Evolutionary conservation across 2,329 filamentous ascomycete species (phyloP), one percentile per base, ranked within the genome.

Genomic region (Claviceps paspali): DNA sequence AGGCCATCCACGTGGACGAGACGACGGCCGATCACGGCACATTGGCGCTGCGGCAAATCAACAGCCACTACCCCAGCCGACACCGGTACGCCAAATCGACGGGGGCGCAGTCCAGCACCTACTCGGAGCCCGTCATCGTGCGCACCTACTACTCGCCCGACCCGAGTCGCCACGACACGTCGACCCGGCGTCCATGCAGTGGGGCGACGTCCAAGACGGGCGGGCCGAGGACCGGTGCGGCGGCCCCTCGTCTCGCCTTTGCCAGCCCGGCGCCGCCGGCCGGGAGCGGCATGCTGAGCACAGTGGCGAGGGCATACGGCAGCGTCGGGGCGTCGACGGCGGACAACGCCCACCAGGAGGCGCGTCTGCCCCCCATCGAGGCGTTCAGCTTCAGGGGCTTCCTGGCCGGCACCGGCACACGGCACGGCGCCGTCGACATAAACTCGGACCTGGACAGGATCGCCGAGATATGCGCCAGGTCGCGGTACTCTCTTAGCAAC

Each of bases 381-480:
- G 74, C 73, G 10, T 79, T 78, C 46, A 73, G 65, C 37, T 78
- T 78, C 59, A 76, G 73, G 51, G 71, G 67, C 43, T 76, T 79
- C 48, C 68, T 79, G 62, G 65, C 67, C 36, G 68, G 70, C 40
- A 61, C 73, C 33, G 62, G 70, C 41, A 57, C 58, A 1, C 57
- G 62, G 35, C 58, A 59, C 35, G 50, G 48, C 4, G 56, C 55
- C 5, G 56, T 56, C 34, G 63, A 69, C 40, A 71, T 78, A 41
- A 63, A 63, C 36, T 61, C 72, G 10, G 72, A 77, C 47, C 57
- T 79, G 35, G 73, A 79, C 43, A 67, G 72, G 29, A 79, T 79
- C 47, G 75, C 75, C 9, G 74, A 79, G 52, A 79, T 79, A 23
- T 79, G 74, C 54, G 75, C 75, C 27, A 64, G 70, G 24, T 78